phyloP scores from a whole-genome alignment of 331 rosid genomes.

The Malus hybrid region DNA sequence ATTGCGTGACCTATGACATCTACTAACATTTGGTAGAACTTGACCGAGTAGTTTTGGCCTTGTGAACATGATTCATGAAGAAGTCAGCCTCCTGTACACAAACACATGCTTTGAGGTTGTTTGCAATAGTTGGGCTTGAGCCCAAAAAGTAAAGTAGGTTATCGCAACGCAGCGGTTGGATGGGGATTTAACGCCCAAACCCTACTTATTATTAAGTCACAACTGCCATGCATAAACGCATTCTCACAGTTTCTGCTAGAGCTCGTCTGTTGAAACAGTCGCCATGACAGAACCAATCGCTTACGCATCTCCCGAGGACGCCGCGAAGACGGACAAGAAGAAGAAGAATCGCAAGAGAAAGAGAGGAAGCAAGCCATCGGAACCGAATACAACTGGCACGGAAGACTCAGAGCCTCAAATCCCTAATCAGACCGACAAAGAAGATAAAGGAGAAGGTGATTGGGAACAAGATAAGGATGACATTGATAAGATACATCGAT shows the following conservation, averaged over 20 bases:
- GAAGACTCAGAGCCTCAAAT: slow-evolving; percentile 9
- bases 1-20: too few species aligned
- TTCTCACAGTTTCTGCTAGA: background rate
- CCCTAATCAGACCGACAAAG: background rate
- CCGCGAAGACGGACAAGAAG: background rate
- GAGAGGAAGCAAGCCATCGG: slow-evolving; percentile 18
- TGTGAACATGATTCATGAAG: background rate
- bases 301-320: background rate
- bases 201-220: background rate
- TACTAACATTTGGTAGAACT: background rate
- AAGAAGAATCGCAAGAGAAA: slow-evolving; percentile 33
- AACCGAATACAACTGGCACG: background rate
- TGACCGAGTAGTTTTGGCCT: background rate
- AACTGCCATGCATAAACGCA: background rate
- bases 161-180: background rate
- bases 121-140: background rate
- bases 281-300: background rate
- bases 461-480: background rate
- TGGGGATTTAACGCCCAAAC: background rate
- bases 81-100: background rate
- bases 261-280: background rate
- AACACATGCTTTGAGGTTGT: too few species aligned
- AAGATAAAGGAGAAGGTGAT: background rate
- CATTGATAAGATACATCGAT: too few species aligned
- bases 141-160: background rate